Evolutionary conservation across 176 grass and related monocot species (phyloP), one percentile per base, ranked within the genome.

Genomic region (Zizania latifolia): DNA sequence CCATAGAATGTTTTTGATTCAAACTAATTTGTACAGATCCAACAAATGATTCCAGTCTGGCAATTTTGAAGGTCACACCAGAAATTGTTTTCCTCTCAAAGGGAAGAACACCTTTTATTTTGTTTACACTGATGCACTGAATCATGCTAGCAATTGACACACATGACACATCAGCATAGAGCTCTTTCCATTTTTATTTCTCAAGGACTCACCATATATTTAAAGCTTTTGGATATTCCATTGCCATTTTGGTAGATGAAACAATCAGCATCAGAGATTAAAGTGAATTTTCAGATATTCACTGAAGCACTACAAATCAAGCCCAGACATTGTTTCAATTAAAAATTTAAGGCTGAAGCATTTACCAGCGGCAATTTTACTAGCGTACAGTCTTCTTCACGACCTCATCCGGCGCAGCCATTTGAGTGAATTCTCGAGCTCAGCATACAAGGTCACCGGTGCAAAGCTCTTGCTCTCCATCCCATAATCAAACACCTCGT

Each of bases 401-500:
- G 10, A 31, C 37, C 82, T 92, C 78, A 76, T 82, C 83, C 62
- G 92, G n/a, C 74, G 81, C 60, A 90, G 72, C 84, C 86, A 90
- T 34, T 94, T 99, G 31, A 99, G 86, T 0, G 89, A 92, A 85
- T 50, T 89, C 82, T 92, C 88, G 1, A 94, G 87, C 63, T 86
- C 91, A 31, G 22, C 74, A 32, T 94, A 94, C 1, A 89, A 87
- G 0, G 81, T 72, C 14, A 86, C 95, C 58, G 87, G 58, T 0
- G 78, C 10, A 16, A 92, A 28, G 29, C 95, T 98, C 78, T 94
- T 98, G 84, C 84, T 98, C 68, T 84, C 27, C 2, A 87, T 78
- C 3, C 39, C 84, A 23, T 89, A 94, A 90, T 92, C 91, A 14
- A 94, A 98, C 72, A 94, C 89, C 62, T 94, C 62, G 9, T 90